Evolutionary conservation across 306 rosid species (phyloP).

Genomic region (Rubus parviflorus): DNA sequence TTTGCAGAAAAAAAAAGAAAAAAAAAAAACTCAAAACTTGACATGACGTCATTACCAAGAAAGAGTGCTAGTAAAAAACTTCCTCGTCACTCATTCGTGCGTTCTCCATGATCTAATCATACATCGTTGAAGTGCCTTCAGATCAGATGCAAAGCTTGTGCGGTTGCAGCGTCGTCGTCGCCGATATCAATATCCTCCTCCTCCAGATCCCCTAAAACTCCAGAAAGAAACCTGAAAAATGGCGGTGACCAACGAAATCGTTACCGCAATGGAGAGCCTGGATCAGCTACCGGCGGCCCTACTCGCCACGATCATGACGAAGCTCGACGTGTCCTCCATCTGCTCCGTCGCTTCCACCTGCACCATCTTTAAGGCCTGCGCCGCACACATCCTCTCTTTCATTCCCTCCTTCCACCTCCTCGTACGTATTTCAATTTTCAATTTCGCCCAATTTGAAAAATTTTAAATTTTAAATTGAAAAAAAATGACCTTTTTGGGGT

Average conservation of each 20-base stretch:
- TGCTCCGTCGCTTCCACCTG: conserved; percentile 76
- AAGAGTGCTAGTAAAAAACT: no score
- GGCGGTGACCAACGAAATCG: conserved; percentile 23
- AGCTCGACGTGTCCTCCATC: conserved; percentile 79
- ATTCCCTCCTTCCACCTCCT: conserved; percentile 72
- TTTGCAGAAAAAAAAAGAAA: no score
- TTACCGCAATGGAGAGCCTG: conserved; percentile 30
- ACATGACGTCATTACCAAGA: no score
- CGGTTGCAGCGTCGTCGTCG: neutral
- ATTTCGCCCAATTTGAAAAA: neutral
- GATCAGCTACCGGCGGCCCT: conserved; percentile 66
- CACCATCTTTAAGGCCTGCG: conserved; percentile 55
- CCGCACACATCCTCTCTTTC: conserved; percentile 63
- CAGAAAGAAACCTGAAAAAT: neutral
- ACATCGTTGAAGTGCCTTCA: no score
- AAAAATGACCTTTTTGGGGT: no score
- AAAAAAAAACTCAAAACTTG: no score
- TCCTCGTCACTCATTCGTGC: no score
- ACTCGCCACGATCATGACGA: conserved; percentile 61
- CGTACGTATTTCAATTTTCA: conserved; percentile 31
- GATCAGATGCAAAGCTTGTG: neutral
- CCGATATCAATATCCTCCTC: neutral
- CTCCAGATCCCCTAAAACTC: neutral
- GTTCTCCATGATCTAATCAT: neutral
- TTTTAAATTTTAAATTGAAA: neutral